Base-by-base conservation (phyloP, 2,329 filamentous ascomycete genomes). In the Ceratocystis destructans region DNA sequence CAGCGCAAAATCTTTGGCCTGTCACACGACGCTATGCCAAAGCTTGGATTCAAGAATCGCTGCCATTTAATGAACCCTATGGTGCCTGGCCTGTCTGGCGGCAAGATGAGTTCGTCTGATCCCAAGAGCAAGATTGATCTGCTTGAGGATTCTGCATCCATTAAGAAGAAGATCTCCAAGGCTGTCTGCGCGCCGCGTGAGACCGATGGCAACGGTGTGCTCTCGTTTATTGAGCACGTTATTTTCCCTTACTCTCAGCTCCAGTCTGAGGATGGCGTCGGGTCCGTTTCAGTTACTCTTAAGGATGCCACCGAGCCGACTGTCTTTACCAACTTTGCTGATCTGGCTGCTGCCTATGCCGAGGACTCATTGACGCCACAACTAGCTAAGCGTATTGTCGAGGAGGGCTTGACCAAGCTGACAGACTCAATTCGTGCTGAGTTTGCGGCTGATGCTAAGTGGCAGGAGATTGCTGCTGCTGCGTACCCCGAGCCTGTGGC, bases 1-100 rank as follows among this genome's bases (percentile, higher is more conserved):
- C 92, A 96, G 77, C 79, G 91, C 68, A 96, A 96, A 77, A 86
- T 96, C 69, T 96, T 96, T 74, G 87, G 86, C 0, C 83, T 91
- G 2, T 91, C 93, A 3, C 88, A 87, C 70, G 93, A 96, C 70
- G 87, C 87, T 77, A 78, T 96, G 37, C 90, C 91, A 12, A 90
- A 87, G 75, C 78, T 99, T 61, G 91, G 90, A 63, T 96, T 96
- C 80, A 84, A 84, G 1, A 50, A 77, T 75, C 75, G 76, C 44
- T 73, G 74, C 44, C 76, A 77, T 69, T 71, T 77, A 25, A 72
- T 75, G 64, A 75, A 91, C 75, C 85, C 90, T 22, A 96, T 97
- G 88, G 88, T 97, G 20, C 87, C 92, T 0, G 93, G 94, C 48
- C 79, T 97, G 10, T 87, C 84, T 69, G 84, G 90, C 46, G 87